Base-by-base conservation (phyloP, 2,329 filamentous ascomycete species). In the Aureobasidium sp. region DNA sequence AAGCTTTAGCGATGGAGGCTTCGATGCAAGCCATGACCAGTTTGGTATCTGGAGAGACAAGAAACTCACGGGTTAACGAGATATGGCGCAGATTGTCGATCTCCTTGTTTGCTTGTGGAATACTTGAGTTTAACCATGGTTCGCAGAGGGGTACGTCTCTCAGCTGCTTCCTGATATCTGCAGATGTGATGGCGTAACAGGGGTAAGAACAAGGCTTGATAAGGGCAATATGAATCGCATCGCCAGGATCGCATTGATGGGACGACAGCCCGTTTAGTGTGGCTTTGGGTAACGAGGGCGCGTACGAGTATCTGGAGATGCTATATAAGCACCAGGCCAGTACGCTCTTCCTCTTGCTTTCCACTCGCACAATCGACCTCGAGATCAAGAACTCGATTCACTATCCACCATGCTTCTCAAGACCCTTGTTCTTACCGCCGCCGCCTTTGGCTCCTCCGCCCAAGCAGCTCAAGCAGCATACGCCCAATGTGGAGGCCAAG, bases 401-500 rank as follows among this genome's bases (percentile, higher is more conserved):
- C 37, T 2, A 7, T 44, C 17, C 19, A 50, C 17, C 22, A 60
- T 60, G 57, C 57, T 50, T 50, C 22, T 45, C 57, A 40, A 31
- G 11, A 27, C 37, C 6, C 14, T 50, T 9, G 5, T 60, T 22
- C 22, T 50, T 33, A 15, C 44, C 2, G 33, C 39, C 4, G 33
- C 44, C 8, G 45, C 45, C 35, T 50, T 49, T n/a, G 35, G 31
- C 33, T 39, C 57, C 3, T 60, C 57, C 17, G 57, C 57, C 17
- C 22, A 49, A n/a, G 60, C 27, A 15, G 60, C 60, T 3, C 31
- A 37, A 24, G 33, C 49, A 19, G 58, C 54, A 39, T 68, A 67
- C 50, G 64, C 64, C 2, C 66, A 69, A 58, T 68, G 67, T 42
- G 66, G 68, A 12, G 68, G 68, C 17, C 53, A 60, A 22, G 64